A percentile compares a stretch with the other conserved stretches of the same genome.
phyloP scores from a whole-genome alignment of 192 early-diverging fungal genomes.

The Coemansia sp. region DNA sequence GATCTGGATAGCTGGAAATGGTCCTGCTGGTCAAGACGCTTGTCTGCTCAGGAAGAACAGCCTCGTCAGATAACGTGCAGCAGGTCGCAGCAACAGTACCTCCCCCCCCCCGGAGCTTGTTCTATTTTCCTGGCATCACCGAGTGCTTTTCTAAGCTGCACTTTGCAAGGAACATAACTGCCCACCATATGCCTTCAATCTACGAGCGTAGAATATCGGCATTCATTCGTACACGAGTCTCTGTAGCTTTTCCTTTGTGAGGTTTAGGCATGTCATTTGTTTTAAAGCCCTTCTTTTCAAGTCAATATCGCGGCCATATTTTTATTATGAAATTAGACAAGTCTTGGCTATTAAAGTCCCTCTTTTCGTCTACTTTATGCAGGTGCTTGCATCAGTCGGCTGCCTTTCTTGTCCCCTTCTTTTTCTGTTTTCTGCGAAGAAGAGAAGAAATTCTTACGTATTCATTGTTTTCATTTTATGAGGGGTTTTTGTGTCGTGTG shows the following conservation, averaged over 20 bases:
- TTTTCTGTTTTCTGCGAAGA: no score
- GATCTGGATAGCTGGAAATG: constrained; percentile 74
- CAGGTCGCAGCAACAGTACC: no score
- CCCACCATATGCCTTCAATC: constrained; percentile 68
- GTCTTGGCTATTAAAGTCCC: background rate
- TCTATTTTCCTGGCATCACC: constrained; percentile 70
- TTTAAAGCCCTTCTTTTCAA: background rate
- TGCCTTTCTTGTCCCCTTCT: no score
- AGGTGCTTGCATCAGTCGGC: no score
- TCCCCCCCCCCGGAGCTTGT: constrained; percentile 56
- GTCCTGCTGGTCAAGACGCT: constrained; percentile 73
- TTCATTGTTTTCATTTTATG: background rate
- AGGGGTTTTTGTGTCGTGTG: no score
- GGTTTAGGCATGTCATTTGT: background rate
- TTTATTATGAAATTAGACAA: background rate
- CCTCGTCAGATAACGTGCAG: no score
- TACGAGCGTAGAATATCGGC: constrained; percentile 62
- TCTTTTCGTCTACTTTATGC: background rate
- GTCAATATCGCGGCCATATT: background rate
- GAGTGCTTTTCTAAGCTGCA: constrained; percentile 73
- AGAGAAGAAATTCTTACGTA: background rate
- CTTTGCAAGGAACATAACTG: constrained; percentile 75
- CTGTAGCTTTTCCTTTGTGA: background rate
- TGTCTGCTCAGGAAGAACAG: background rate
- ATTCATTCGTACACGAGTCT: constrained; percentile 36